A percentile compares a stretch with the other conserved stretches of the same genome.
These are phyloP conservation scores for Platanthera guangdongensis DNA, from an alignment of 106 monocot species.

Conservation along the genomic window DNA sequence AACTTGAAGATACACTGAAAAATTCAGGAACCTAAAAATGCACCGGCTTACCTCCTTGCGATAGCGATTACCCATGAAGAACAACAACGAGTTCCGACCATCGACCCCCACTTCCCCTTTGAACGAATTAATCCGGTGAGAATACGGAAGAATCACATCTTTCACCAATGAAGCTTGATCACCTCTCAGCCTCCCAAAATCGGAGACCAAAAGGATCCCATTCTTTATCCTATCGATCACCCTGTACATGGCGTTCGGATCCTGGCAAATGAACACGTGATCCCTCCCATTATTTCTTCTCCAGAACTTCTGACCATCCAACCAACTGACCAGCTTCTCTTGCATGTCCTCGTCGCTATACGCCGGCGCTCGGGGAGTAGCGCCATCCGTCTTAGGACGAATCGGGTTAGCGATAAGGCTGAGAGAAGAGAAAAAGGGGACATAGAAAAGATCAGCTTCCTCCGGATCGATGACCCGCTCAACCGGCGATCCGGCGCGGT, in stretches of 20 bases:
- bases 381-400: constrained; percentile 18
- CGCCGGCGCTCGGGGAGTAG: not conserved
- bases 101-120: constrained; percentile 56
- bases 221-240: constrained; percentile 59
- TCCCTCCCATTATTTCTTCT: constrained; percentile 66
- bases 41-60: constrained; percentile 60
- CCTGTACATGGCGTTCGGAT: constrained; percentile 65
- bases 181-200: constrained; percentile 60
- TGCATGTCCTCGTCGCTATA: constrained; percentile 51
- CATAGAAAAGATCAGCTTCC: constrained; percentile 77
- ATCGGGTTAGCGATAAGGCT: constrained; percentile 77
- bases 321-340: constrained; percentile 72
- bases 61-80: constrained; percentile 90
- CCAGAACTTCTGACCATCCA: constrained; percentile 64
- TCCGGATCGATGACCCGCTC: constrained; percentile 36
- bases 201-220: constrained; percentile 51
- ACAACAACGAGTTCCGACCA: constrained; percentile 42
- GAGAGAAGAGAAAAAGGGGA: constrained; percentile 91
- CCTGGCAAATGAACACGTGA: constrained; percentile 80
- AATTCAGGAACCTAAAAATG: not conserved
- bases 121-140: constrained; percentile 67
- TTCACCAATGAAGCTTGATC: constrained; percentile 76
- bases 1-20: not conserved
- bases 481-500: constrained; percentile 26
- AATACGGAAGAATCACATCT: constrained; percentile 79